phyloP scores from a whole-genome alignment of 306 rosid genomes.

The Quercus variabilis region DNA sequence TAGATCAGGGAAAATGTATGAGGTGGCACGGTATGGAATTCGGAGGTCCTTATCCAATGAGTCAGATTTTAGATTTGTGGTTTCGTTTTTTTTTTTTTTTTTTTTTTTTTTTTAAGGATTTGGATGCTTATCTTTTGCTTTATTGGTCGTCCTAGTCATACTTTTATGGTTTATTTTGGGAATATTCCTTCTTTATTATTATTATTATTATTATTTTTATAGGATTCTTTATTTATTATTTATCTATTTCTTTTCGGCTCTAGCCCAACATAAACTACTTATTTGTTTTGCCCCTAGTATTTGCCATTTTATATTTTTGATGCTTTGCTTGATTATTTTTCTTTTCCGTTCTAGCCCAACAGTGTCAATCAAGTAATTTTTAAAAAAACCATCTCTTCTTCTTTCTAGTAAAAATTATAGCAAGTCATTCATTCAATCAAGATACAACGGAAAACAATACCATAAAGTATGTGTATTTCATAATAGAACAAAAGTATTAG shows the following conservation, averaged over 20 bases:
- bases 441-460: too few relatives aligned
- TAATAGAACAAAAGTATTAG: too few relatives aligned
- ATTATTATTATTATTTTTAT: too few relatives aligned
- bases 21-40: not conserved
- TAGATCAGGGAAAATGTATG: not conserved
- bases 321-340: too few relatives aligned
- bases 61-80: slow-evolving; percentile 15
- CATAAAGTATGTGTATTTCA: too few relatives aligned
- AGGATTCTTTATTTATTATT: not conserved
- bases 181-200: not conserved
- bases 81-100: slow-evolving; percentile 22
- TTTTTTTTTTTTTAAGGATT: not conserved
- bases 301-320: too few relatives aligned
- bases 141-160: slow-evolving; percentile 22
- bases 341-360: too few relatives aligned
- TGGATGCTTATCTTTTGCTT: slow-evolving; percentile 33
- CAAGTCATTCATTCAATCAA: too few relatives aligned
- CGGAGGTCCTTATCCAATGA: slow-evolving; percentile 51
- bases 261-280: not conserved
- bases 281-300: not conserved
- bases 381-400: too few relatives aligned
- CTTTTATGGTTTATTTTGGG: not conserved
- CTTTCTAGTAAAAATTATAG: too few relatives aligned
- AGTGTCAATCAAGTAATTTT: too few relatives aligned
- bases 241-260: not conserved